Evolutionary conservation across 2,329 filamentous ascomycete genomes (phyloP).

Genomic region (Rutstroemia sp.): DNA sequence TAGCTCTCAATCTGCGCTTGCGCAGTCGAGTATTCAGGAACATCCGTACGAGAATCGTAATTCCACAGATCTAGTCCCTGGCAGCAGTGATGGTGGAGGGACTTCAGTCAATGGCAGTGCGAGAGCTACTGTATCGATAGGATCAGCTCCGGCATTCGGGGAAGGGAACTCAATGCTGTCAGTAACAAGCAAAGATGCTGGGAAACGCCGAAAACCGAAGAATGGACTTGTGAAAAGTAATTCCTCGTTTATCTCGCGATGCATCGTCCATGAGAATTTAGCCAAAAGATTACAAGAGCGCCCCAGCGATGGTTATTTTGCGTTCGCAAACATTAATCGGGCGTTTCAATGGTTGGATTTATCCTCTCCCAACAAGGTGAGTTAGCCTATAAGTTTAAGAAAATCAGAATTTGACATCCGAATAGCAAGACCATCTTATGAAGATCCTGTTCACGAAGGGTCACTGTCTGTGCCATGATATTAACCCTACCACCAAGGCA

Average conservation of each 20-base stretch:
- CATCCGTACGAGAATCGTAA: slow-evolving; percentile 52
- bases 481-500: slow-evolving; percentile 77
- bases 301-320: slow-evolving; percentile 71
- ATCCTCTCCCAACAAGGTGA: slow-evolving; percentile 62
- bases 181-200: slow-evolving; percentile 59
- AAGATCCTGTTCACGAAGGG: slow-evolving; percentile 97
- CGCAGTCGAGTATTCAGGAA: slow-evolving; percentile 48
- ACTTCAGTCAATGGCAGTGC: slow-evolving; percentile 43
- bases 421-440: slow-evolving; percentile 76
- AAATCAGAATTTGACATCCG: slow-evolving; percentile 21
- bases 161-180: slow-evolving; percentile 73
- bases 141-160: slow-evolving; percentile 64
- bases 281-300: slow-evolving; percentile 75
- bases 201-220: slow-evolving; percentile 88
- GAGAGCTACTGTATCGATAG: slow-evolving; percentile 24
- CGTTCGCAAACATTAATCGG: slow-evolving; percentile 91
- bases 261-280: slow-evolving; percentile 80
- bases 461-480: slow-evolving; percentile 89
- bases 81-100: slow-evolving; percentile 47
- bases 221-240: slow-evolving; percentile 98
- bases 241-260: slow-evolving; percentile 95
- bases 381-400: not conserved
- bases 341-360: slow-evolving; percentile 96
- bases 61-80: slow-evolving; percentile 52
- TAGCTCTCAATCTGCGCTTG: slow-evolving; percentile 34